Evolutionary conservation across 2,329 filamentous ascomycete species (phyloP).

Genomic region (Aaosphaeria pasadenensis): DNA sequence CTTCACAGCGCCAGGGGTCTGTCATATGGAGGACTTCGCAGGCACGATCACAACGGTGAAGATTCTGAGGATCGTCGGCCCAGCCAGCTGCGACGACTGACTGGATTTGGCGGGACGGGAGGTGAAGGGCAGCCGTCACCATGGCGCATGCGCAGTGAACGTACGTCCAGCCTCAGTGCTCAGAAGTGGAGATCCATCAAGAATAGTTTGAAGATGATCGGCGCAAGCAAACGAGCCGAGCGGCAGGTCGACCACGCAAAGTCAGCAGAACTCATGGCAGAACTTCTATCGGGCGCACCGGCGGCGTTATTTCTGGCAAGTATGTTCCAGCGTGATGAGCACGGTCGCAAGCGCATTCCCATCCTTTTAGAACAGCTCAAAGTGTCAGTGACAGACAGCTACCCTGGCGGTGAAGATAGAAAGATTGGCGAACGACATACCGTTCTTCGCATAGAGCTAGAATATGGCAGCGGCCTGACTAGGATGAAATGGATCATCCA

Average conservation of each 20-base stretch:
- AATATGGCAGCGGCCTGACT: slow-evolving; percentile 93
- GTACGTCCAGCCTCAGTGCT: slow-evolving; percentile 52
- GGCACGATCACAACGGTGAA: slow-evolving; percentile 31
- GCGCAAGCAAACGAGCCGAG: slow-evolving; percentile 77
- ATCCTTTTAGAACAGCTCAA: slow-evolving; percentile 94
- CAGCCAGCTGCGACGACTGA: slow-evolving; percentile 46
- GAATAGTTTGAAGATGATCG: slow-evolving; percentile 75
- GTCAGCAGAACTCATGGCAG: slow-evolving; percentile 93
- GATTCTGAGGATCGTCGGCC: slow-evolving; percentile 39
- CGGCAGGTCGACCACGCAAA: slow-evolving; percentile 87
- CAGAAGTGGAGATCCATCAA: slow-evolving; percentile 94
- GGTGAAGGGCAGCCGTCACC: slow-evolving; percentile 40
- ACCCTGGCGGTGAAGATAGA: slow-evolving; percentile 22
- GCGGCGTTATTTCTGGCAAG: slow-evolving; percentile 92
- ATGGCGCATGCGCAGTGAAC: slow-evolving; percentile 44
- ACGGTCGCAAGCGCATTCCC: slow-evolving; percentile 90
- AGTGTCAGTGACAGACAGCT: slow-evolving; percentile 78
- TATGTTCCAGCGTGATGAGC: slow-evolving; percentile 96
- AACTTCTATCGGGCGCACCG: slow-evolving; percentile 86
- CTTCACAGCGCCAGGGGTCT: slow-evolving; percentile 47
- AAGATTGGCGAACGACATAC: slow-evolving; percentile 65
- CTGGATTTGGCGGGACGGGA: slow-evolving; percentile 40
- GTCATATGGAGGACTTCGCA: slow-evolving; percentile 41
- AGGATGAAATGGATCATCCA: slow-evolving; percentile 96
- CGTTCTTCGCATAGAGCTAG: slow-evolving; percentile 86